These are phyloP conservation scores for Beta corolliflora DNA, from an alignment of 179 eudicot genomes.

Conservation along the genomic window DNA sequence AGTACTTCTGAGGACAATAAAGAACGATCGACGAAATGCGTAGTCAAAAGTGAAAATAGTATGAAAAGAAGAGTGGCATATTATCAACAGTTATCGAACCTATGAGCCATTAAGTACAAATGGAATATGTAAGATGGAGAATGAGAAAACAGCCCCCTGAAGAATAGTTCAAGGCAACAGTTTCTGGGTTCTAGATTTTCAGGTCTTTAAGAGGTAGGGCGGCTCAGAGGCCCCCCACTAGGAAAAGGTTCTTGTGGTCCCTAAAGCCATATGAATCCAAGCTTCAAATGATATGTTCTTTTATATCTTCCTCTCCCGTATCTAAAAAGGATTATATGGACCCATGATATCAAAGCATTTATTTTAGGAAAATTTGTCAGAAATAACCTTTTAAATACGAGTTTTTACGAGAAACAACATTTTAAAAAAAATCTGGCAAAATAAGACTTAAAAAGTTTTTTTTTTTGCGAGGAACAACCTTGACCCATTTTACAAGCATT, in stretches of 20 bases:
- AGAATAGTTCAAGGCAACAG: background rate
- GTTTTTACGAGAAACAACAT: too few species aligned
- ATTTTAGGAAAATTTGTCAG: background rate
- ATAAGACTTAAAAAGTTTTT: too few species aligned
- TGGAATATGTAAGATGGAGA: conserved; percentile 18
- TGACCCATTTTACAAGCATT: too few species aligned
- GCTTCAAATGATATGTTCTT: conserved; percentile 19
- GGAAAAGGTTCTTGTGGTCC: conserved; percentile 4
- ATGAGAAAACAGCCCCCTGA: background rate
- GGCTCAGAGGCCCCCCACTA: conserved; percentile 22
- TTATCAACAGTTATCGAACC: background rate
- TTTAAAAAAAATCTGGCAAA: too few species aligned
- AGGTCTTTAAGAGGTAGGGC: conserved; percentile 7
- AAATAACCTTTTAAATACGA: too few species aligned
- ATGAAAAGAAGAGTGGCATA: background rate
- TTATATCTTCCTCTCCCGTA: conserved; percentile 2
- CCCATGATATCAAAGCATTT: conserved; percentile 19
- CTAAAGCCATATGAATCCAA: conserved; percentile 23
- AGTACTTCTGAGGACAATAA: background rate
- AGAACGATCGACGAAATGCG: background rate
- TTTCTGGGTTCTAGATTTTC: conserved; percentile 2
- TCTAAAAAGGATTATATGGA: conserved; percentile 22
- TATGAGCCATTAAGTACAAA: background rate
- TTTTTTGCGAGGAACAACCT: too few species aligned
- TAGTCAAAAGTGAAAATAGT: background rate